Percentiles rank a stretch among this genome's conserved stretches.
Evolutionary conservation across 139 green algal species (phyloP).

Genomic region (Asterochloris erici): DNA sequence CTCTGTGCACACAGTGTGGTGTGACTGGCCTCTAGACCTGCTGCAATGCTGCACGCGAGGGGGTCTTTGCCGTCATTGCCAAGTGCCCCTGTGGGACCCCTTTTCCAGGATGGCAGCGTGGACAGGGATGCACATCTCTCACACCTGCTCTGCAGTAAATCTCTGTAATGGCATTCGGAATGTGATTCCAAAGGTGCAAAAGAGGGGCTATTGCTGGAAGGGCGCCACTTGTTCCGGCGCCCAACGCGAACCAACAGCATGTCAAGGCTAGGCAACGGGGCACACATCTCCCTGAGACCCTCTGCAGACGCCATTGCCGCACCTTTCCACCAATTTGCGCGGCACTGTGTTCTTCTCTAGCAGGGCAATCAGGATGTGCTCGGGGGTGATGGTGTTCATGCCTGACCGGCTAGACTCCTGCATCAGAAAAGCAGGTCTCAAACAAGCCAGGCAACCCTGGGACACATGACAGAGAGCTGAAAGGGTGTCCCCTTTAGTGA

Average conservation of each 20-base stretch:
- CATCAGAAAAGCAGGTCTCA: constrained; percentile 6
- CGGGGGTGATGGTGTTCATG: constrained; percentile 85
- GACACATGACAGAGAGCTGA: not conserved
- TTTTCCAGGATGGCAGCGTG: too few relatives aligned
- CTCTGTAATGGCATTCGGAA: too few relatives aligned
- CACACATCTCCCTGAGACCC: not conserved
- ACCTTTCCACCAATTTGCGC: constrained; percentile 45
- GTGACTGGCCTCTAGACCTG: constrained; percentile 50
- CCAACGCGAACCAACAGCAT: too few relatives aligned
- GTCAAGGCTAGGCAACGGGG: too few relatives aligned
- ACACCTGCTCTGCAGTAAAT: too few relatives aligned
- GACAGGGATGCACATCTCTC: too few relatives aligned
- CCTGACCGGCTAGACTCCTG: constrained; percentile 72
- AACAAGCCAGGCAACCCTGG: not conserved
- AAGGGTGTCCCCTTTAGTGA: not conserved
- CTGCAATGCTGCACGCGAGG: constrained; percentile 32
- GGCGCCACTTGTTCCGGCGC: too few relatives aligned
- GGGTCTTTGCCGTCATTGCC: too few relatives aligned
- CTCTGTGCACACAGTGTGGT: too few relatives aligned
- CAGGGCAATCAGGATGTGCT: constrained; percentile 88
- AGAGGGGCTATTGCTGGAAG: too few relatives aligned
- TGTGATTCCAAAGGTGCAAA: too few relatives aligned
- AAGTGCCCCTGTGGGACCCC: too few relatives aligned
- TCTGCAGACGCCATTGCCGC: not conserved
- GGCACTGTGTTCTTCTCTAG: constrained; percentile 40